A percentile compares a stretch with the other conserved stretches of the same genome.
Conservation (phyloP, 2,329 filamentous ascomycete genomes). For the Hypoxylon sp. region DNA sequence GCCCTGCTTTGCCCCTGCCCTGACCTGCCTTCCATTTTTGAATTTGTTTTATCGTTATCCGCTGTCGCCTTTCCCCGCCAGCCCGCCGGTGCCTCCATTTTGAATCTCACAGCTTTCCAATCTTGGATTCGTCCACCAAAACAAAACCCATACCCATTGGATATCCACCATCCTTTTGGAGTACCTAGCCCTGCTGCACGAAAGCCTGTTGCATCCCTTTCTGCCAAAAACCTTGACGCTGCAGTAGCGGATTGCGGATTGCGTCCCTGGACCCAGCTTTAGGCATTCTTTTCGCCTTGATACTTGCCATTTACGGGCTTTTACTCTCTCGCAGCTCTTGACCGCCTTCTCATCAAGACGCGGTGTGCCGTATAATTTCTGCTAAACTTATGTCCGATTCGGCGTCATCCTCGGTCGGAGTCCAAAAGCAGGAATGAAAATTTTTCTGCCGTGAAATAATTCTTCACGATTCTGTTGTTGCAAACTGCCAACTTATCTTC, state of each 20-base stretch:
- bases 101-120: constrained; percentile 30
- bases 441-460: constrained; percentile 34
- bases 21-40: constrained; percentile 26
- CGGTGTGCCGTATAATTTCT: constrained; percentile 29
- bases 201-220: constrained; percentile 34
- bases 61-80: constrained; percentile 13
- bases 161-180: constrained; percentile 13
- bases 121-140: constrained; percentile 22
- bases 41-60: constrained; percentile 39
- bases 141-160: background rate
- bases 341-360: constrained; percentile 50
- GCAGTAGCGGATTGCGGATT: constrained; percentile 38
- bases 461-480: constrained; percentile 27
- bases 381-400: constrained; percentile 39
- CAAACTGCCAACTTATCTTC: constrained; percentile 11
- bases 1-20: constrained; percentile 16
- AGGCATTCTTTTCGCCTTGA: constrained; percentile 7
- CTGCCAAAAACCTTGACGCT: constrained; percentile 33
- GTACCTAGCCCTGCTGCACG: constrained; percentile 21
- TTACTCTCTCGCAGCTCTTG: constrained; percentile 43
- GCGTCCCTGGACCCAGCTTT: constrained; percentile 27
- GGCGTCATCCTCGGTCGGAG: constrained; percentile 32
- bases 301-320: constrained; percentile 38
- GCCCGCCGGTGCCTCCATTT: constrained; percentile 9
- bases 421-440: constrained; percentile 26